A percentile compares a stretch with the other conserved stretches of the same genome.
Conservation (phyloP, 2,329 filamentous ascomycete species). For the Fusarium sp. region DNA sequence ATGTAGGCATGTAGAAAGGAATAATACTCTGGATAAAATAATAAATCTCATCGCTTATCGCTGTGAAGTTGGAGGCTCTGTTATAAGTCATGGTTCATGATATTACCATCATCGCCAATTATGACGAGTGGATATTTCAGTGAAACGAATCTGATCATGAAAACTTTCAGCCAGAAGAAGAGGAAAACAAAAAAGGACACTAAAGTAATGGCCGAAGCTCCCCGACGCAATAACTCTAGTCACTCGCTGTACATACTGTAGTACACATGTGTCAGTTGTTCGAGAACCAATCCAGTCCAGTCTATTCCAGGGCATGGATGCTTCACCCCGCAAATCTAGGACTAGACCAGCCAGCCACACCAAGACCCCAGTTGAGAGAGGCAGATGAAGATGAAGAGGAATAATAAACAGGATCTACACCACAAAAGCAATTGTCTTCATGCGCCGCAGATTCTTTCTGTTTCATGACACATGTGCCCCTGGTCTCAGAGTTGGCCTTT, state of each 20-base stretch:
- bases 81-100: background rate
- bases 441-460: conserved; percentile 11
- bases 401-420: conserved; percentile 3
- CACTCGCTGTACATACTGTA: background rate
- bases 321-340: conserved; percentile 29
- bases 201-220: conserved; percentile 5
- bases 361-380: background rate
- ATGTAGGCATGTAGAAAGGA: background rate
- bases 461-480: conserved; percentile 33
- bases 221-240: background rate
- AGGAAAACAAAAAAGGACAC: background rate
- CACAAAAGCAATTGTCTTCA: conserved; percentile 16
- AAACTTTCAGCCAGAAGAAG: background rate
- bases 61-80: background rate
- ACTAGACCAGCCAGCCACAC: background rate
- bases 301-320: background rate
- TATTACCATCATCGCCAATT: background rate
- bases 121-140: background rate
- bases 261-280: background rate
- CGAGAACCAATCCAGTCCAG: conserved; percentile 13
- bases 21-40: conserved; percentile 1
- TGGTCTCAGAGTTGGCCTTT: background rate
- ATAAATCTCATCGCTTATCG: conserved; percentile 26
- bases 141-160: background rate
- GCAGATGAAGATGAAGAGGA: background rate